Evolutionary conservation across 306 rosid genomes (phyloP).

Genomic region (Trichosanthes cucumerina): DNA sequence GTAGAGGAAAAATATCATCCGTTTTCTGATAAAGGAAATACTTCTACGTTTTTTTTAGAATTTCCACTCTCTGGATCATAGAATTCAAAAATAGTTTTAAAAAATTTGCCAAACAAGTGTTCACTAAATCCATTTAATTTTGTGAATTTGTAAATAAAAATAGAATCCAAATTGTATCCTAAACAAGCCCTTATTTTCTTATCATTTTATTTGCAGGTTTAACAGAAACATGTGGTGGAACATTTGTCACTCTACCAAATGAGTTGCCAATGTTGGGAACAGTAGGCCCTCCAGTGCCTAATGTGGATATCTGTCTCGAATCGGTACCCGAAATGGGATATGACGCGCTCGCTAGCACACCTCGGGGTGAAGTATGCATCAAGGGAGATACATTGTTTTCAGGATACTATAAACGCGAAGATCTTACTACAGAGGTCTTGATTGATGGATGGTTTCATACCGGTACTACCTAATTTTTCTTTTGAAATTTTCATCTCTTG

Average conservation of each 20-base stretch:
- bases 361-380: constrained; percentile 87
- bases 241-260: constrained; percentile 84
- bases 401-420: constrained; percentile 87
- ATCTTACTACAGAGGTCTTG: constrained; percentile 82
- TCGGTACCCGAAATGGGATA: constrained; percentile 98
- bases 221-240: constrained; percentile 94
- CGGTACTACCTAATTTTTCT: constrained; percentile 35
- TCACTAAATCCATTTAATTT: too few relatives aligned
- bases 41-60: too few relatives aligned
- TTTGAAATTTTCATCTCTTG: constrained; percentile 6
- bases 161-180: too few relatives aligned
- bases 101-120: too few relatives aligned
- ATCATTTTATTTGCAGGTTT: constrained; percentile 41
- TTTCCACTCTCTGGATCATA: too few relatives aligned
- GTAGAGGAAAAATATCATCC: neutral
- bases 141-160: too few relatives aligned
- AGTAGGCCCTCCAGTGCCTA: constrained; percentile 97
- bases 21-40: neutral
- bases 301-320: constrained; percentile 80
- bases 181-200: too few relatives aligned
- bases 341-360: constrained; percentile 55
- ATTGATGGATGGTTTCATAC: constrained; percentile 93
- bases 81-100: too few relatives aligned
- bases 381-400: constrained; percentile 73
- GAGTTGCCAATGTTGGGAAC: constrained; percentile 78